A percentile compares a stretch with the other conserved stretches of the same genome.
phyloP scores from a whole-genome alignment of 306 rosid genomes.

The Cicer judaicum region DNA sequence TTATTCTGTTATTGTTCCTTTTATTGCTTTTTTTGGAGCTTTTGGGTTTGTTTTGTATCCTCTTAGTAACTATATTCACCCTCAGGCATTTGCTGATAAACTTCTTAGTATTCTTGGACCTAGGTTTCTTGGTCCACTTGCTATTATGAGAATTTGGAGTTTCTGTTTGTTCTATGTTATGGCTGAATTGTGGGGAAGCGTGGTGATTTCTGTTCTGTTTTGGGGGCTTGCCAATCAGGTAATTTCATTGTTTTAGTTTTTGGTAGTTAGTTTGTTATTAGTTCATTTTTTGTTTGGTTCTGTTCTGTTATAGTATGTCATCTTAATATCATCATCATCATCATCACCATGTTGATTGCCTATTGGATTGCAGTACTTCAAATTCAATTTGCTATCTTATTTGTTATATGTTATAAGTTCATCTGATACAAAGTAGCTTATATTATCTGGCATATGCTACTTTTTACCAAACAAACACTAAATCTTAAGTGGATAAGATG shows the following conservation, averaged over 20 bases:
- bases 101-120: slow-evolving; percentile 90
- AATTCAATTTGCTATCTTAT: too few species aligned
- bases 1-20: slow-evolving; percentile 81
- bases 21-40: slow-evolving; percentile 92
- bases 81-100: slow-evolving; percentile 84
- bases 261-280: background rate
- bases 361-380: slow-evolving; percentile 18
- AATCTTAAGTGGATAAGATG: slow-evolving; percentile 15
- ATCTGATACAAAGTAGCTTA: too few species aligned
- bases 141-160: slow-evolving; percentile 97
- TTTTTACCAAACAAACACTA: too few species aligned
- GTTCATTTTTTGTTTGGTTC: slow-evolving; percentile 5
- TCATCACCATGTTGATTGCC: background rate
- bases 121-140: slow-evolving; percentile 92
- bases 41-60: slow-evolving; percentile 93
- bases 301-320: background rate
- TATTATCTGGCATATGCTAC: too few species aligned
- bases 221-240: slow-evolving; percentile 99
- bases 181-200: slow-evolving; percentile 99
- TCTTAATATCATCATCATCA: slow-evolving; percentile 36
- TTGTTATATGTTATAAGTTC: too few species aligned
- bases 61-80: slow-evolving; percentile 83
- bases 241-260: slow-evolving; percentile 26
- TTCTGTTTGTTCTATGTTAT: slow-evolving; percentile 98
- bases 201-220: slow-evolving; percentile 89